These are phyloP conservation scores for Apiospora marii DNA, from an alignment of 2,329 filamentous ascomycete genomes.

Conservation along the genomic window DNA sequence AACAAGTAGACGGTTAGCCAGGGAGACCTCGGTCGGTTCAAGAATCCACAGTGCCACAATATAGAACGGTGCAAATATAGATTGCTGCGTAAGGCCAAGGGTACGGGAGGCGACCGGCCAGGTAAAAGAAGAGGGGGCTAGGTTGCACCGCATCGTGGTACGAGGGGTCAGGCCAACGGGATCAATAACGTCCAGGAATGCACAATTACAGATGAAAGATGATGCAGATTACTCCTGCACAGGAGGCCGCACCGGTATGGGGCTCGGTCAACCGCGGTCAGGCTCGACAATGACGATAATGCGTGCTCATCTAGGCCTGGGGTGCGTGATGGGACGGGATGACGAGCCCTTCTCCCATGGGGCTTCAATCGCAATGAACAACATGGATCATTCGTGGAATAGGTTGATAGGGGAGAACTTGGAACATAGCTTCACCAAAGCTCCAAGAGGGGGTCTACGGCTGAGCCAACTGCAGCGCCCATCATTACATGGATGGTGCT, in stretches of 20 bases:
- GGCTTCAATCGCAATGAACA: not conserved
- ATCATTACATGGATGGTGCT: not conserved
- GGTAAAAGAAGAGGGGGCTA: slow-evolving; percentile 9
- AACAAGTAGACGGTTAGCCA: slow-evolving; percentile 1
- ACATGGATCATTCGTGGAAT: not conserved
- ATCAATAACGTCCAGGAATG: slow-evolving; percentile 3
- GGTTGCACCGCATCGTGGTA: slow-evolving; percentile 20
- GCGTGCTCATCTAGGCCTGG: not conserved
- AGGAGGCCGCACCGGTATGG: slow-evolving; percentile 14
- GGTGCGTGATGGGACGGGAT: not conserved
- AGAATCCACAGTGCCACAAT: slow-evolving; percentile 4
- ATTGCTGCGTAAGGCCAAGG: not conserved
- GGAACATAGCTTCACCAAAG: slow-evolving; percentile 1
- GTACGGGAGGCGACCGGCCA: slow-evolving; percentile 7
- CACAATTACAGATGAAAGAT: slow-evolving; percentile 22
- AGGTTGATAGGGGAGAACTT: not conserved
- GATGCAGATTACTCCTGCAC: slow-evolving; percentile 24
- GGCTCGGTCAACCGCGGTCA: slow-evolving; percentile 12
- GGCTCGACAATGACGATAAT: slow-evolving; percentile 20
- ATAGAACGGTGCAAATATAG: not conserved
- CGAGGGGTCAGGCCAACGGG: not conserved
- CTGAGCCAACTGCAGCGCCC: not conserved
- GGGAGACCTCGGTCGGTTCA: not conserved
- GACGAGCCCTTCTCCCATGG: not conserved
- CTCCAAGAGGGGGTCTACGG: not conserved